Evolutionary conservation across 2,329 filamentous ascomycete genomes (phyloP), one percentile per base, ranked within the genome.

Genomic region (Bertia moriformis): DNA sequence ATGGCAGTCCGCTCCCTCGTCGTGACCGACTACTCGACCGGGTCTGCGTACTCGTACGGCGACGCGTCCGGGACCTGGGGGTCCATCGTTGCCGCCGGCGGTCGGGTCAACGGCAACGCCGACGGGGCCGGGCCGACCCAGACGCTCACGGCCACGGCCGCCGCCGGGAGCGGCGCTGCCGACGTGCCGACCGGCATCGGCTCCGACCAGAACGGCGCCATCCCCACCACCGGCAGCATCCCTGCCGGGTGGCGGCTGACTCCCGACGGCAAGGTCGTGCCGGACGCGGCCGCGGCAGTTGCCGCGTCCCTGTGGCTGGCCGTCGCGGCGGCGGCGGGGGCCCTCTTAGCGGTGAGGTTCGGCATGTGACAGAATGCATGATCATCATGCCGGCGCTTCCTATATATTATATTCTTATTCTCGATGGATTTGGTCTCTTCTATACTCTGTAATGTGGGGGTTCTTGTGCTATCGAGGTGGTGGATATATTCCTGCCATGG

Each of bases 21-120:
- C 40, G 73, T 94, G 32, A 79, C 78, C 39, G 91, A 98, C 63
- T 98, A 96, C 65, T 95, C 88, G 17, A 95, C 88, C 1, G 91
- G 91, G 40, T 79, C 71, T 14, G 66, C 81, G 45, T 98, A 98
- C 66, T 67, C 64, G 41, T 98, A 96, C 62, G 73, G 73, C 47
- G 83, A 91, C 55, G 73, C 69, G 27, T 79, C 71, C 37, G 91
- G 91, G 37, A 72, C 67, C 17, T 94, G 86, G 84, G 53, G 73
- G 46, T 89, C 83, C 38, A 96, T 98, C 57, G 61, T 73, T 49
- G 77, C 89, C 39, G 71, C 80, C n/a, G 87, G 77, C 46, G 91
- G 91, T 44, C 59, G 66, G 46, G 66, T 96, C 56, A 85, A 86
- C 56, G 74, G 72, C 19, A 82, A 74, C 42, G 68, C 71, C 48